Evolutionary conservation across 2,329 filamentous ascomycete genomes (phyloP).

Genomic region (Epichloe festucae): DNA sequence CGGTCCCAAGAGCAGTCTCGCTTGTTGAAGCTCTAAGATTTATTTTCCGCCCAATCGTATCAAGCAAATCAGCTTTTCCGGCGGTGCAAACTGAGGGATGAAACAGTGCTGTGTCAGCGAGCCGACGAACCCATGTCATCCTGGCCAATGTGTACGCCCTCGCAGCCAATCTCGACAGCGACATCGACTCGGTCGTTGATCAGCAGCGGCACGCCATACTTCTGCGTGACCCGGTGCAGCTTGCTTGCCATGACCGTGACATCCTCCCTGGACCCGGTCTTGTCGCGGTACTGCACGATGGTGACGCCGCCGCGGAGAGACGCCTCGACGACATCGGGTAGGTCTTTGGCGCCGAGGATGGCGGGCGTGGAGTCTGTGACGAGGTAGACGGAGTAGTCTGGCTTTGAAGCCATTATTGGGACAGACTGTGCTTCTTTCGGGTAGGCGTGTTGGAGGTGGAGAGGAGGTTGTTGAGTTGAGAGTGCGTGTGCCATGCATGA

Average conservation of each 20-base stretch:
- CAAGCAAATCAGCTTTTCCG: too few relatives aligned
- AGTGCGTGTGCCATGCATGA: not conserved
- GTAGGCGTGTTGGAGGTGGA: not conserved
- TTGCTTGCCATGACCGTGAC: conserved; percentile 57
- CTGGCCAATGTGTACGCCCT: conserved; percentile 90
- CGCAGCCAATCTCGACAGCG: conserved; percentile 69
- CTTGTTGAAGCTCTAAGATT: conserved; percentile 20
- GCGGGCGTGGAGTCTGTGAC: conserved; percentile 87
- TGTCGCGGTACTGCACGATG: conserved; percentile 84
- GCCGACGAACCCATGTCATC: conserved; percentile 64
- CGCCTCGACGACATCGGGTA: conserved; percentile 60
- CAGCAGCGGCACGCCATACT: conserved; percentile 61
- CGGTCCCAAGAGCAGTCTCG: conserved; percentile 59
- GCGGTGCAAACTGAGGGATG: too few relatives aligned
- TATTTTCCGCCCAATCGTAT: too few relatives aligned
- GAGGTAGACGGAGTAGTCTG: conserved; percentile 76
- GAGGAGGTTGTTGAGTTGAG: not conserved
- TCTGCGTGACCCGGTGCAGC: conserved; percentile 58
- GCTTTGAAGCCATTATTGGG: conserved; percentile 7
- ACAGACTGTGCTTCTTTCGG: too few relatives aligned
- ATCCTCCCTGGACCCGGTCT: conserved; percentile 59
- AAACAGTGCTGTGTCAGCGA: not conserved
- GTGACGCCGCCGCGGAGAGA: conserved; percentile 71
- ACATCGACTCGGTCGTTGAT: conserved; percentile 93
- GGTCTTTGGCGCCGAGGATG: conserved; percentile 59